A percentile compares a stretch with the other conserved stretches of the same genome.
These are phyloP conservation scores for Neoarthrinium moseri DNA, from an alignment of 2,329 filamentous ascomycete species.

Conservation along the genomic window DNA sequence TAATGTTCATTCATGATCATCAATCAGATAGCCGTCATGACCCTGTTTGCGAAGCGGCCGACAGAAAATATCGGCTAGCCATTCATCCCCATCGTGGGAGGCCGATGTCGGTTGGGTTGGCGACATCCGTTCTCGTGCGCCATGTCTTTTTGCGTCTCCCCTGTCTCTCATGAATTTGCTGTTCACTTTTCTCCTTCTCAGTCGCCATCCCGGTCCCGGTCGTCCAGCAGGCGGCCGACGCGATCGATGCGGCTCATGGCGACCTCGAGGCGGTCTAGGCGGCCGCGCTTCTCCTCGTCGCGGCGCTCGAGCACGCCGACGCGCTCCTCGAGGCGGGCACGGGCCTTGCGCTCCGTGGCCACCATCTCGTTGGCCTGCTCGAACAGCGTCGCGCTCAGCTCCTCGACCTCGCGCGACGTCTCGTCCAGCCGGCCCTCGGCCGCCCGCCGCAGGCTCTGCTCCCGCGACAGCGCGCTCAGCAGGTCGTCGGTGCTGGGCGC, in stretches of 20 bases:
- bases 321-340: slow-evolving; percentile 69
- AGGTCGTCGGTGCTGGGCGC: slow-evolving; percentile 45
- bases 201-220: slow-evolving; percentile 13
- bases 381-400: slow-evolving; percentile 73
- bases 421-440: slow-evolving; percentile 68
- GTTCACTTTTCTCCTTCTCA: slow-evolving; percentile 8
- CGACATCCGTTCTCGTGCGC: slow-evolving; percentile 20
- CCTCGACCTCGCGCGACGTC: slow-evolving; percentile 73
- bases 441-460: slow-evolving; percentile 64
- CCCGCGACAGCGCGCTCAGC: slow-evolving; percentile 62
- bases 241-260: slow-evolving; percentile 71
- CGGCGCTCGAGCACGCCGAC: slow-evolving; percentile 67
- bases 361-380: slow-evolving; percentile 89
- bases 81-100: no score
- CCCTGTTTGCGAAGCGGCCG: no score
- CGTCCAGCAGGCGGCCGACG: slow-evolving; percentile 60
- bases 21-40: no score
- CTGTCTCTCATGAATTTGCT: not conserved
- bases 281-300: slow-evolving; percentile 66
- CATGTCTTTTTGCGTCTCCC: slow-evolving; percentile 23
- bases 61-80: no score
- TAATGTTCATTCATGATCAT: no score
- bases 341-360: slow-evolving; percentile 68
- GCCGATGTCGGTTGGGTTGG: no score
- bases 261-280: slow-evolving; percentile 69